phyloP scores from a whole-genome alignment of 108 stramenopile species.

The Cyclotella sp. region DNA sequence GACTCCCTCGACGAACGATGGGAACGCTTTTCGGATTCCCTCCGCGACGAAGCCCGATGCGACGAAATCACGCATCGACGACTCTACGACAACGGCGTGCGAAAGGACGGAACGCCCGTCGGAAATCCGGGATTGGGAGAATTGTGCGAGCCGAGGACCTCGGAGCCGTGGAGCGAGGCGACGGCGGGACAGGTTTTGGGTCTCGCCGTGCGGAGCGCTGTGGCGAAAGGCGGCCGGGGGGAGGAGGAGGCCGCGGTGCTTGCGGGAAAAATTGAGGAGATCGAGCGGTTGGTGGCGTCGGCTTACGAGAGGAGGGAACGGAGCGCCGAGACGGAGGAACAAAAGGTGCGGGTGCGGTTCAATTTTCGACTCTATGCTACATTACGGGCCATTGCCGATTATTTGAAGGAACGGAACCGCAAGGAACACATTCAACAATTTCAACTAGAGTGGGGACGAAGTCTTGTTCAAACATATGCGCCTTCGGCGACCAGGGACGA shows the following conservation, averaged over 20 bases:
- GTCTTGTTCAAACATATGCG: conserved; percentile 44
- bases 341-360: conserved; percentile 44
- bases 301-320: conserved; percentile 57
- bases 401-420: conserved; percentile 33
- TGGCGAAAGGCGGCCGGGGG: conserved; percentile 12
- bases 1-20: conserved; percentile 60
- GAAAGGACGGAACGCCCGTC: conserved; percentile 63
- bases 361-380: conserved; percentile 55
- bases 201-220: conserved; percentile 36
- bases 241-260: conserved; percentile 16
- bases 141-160: conserved; percentile 52
- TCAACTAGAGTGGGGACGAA: conserved; percentile 58
- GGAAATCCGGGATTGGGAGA: conserved; percentile 68
- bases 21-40: conserved; percentile 53
- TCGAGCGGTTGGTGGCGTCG: conserved; percentile 48
- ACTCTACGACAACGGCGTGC: conserved; percentile 64
- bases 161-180: conserved; percentile 37
- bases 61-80: conserved; percentile 57
- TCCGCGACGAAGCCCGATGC: conserved; percentile 63
- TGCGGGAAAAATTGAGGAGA: conserved; percentile 37
- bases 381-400: conserved; percentile 52
- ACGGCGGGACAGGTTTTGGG: conserved; percentile 32
- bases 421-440: conserved; percentile 33
- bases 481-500: conserved; percentile 42
- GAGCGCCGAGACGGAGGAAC: conserved; percentile 36